Conservation (phyloP, 257 asterid species). For the Solanum paucissectum region DNA sequence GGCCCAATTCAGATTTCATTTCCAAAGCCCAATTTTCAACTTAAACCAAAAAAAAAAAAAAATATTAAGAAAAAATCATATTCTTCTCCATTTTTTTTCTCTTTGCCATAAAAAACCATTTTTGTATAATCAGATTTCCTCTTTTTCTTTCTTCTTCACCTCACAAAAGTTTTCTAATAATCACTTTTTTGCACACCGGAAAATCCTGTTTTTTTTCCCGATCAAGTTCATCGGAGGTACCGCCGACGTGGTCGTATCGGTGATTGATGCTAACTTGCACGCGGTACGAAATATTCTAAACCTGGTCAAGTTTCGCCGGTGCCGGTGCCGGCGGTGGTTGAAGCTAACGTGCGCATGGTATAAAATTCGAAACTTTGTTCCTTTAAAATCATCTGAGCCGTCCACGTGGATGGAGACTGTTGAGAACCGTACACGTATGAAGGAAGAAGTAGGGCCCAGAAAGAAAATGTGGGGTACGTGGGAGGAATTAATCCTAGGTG, state of each 20-base stretch:
- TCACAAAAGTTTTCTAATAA: background rate
- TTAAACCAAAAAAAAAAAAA: too few species aligned
- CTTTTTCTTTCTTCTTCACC: background rate
- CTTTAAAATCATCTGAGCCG: conserved; percentile 11
- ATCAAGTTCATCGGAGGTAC: background rate
- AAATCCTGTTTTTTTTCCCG: background rate
- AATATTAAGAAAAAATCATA: too few species aligned
- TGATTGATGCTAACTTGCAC: background rate
- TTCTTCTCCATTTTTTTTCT: background rate
- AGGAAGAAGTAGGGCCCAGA: background rate
- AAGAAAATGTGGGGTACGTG: conserved; percentile 60
- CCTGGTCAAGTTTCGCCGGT: background rate
- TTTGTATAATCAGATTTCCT: background rate
- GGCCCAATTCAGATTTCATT: background rate
- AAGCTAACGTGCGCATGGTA: background rate
- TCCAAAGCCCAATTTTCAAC: background rate
- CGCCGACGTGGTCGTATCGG: background rate
- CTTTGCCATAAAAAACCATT: background rate
- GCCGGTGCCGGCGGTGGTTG: background rate
- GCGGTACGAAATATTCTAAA: background rate
- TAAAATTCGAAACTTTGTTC: background rate
- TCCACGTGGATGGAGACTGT: conserved; percentile 26
- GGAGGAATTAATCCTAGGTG: conserved; percentile 77
- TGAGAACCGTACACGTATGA: conserved; percentile 6
- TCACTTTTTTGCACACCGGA: background rate